These are phyloP conservation scores for Cryptomeria japonica DNA, from an alignment of 75 land plant genomes.

Conservation along the genomic window DNA sequence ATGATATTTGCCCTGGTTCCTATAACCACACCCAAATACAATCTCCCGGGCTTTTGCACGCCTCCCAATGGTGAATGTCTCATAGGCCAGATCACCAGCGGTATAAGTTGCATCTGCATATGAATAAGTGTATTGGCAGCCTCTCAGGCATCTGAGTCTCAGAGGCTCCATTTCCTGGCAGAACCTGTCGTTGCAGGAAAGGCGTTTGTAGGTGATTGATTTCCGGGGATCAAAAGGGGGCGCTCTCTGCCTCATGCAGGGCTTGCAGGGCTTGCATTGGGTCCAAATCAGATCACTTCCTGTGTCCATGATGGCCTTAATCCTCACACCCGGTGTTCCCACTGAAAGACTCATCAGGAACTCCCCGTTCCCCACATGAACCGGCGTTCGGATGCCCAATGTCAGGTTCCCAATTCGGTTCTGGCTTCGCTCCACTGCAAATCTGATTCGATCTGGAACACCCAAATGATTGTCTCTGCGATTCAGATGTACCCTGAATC, in stretches of 20 bases:
- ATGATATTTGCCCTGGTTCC: conserved; percentile 39
- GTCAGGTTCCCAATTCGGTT: neutral
- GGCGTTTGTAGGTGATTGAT: conserved; percentile 15
- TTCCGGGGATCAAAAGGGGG: conserved; percentile 30
- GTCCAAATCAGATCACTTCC: conserved; percentile 37
- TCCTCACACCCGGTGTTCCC: neutral
- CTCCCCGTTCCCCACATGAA: neutral
- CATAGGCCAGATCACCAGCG: conserved; percentile 49
- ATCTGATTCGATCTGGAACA: neutral
- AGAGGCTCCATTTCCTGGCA: conserved; percentile 6
- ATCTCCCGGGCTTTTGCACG: conserved; percentile 18
- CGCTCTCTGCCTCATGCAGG: conserved; percentile 26
- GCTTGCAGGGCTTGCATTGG: conserved; percentile 33
- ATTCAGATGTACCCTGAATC: neutral
- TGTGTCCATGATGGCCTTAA: neutral
- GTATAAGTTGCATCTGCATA: conserved; percentile 76
- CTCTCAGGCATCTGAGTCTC: neutral
- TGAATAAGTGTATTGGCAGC: conserved; percentile 61
- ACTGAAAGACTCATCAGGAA: neutral
- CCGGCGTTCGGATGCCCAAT: neutral
- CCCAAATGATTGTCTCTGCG: neutral
- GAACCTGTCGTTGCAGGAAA: conserved; percentile 6
- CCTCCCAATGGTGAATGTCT: conserved; percentile 62
- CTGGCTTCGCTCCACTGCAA: neutral
- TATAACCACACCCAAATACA: conserved; percentile 58